Evolutionary conservation across 768 basidiomycete genomes (phyloP).

Genomic region (Podaxis pistillaris): DNA sequence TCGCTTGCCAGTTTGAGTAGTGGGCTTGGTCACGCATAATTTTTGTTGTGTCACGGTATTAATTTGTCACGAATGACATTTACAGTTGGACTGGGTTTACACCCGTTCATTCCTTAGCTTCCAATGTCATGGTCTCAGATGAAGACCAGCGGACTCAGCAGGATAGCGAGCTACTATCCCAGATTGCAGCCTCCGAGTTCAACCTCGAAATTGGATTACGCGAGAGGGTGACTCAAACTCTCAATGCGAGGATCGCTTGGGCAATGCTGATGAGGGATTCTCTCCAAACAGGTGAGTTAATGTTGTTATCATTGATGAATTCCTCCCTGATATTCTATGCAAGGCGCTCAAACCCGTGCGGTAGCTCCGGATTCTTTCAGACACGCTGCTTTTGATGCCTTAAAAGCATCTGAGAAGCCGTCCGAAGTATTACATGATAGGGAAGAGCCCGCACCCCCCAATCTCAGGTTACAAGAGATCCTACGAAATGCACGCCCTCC

Average conservation of each 20-base stretch:
- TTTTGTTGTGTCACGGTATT: not conserved
- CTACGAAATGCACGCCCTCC: slow-evolving; percentile 21
- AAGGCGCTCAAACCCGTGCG: slow-evolving; percentile 11
- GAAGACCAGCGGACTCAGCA: not conserved
- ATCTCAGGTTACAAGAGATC: slow-evolving; percentile 21
- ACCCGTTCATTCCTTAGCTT: not conserved
- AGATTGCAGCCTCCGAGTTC: slow-evolving; percentile 35
- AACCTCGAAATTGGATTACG: slow-evolving; percentile 47
- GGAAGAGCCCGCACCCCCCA: slow-evolving; percentile 26
- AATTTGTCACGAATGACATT: not conserved
- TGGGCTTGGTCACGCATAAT: not conserved
- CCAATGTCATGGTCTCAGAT: slow-evolving; percentile 7
- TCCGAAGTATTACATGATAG: slow-evolving; percentile 36
- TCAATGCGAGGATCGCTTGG: slow-evolving; percentile 49
- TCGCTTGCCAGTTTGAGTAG: not conserved
- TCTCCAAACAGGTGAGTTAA: slow-evolving; percentile 28
- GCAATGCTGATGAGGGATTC: slow-evolving; percentile 40
- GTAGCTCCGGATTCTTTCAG: slow-evolving; percentile 30
- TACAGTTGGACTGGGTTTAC: not conserved
- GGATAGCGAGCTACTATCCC: slow-evolving; percentile 13
- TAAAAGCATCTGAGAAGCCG: slow-evolving; percentile 38
- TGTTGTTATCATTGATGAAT: not conserved
- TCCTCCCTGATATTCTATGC: not conserved
- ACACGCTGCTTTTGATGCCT: slow-evolving; percentile 40
- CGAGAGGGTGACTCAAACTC: slow-evolving; percentile 36